Base-by-base conservation (phyloP, 2,329 filamentous ascomycete genomes). In the Xylariales sp. region DNA sequence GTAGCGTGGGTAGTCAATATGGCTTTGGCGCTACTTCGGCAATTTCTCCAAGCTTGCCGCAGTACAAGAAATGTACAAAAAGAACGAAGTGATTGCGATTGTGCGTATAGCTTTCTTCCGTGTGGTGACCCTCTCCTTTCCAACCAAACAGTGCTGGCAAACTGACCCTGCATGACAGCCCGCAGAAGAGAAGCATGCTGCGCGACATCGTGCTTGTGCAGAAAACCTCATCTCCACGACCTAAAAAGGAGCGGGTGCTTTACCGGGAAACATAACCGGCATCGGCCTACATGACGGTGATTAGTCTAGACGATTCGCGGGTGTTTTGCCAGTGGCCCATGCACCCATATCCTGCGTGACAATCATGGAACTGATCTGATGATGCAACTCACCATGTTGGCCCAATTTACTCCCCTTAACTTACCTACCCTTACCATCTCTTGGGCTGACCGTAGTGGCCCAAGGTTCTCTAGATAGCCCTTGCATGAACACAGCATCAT, bases 21-120 rank as follows among this genome's bases (percentile, higher is more conserved):
- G 46, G 18, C 43, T 34, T 50, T 52, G 32, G 55, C 60, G 43
- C 45, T 56, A 67, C 64, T 46, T 67, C 64, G 61, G 64, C 57
- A 59, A 30, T n/a, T 39, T 49, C 48, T 56, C 64, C 56, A 57
- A 39, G 54, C 14, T 54, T 50, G 30, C 46, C 36, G 53, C 34
- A 57, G 28, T 10, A 50, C n/a, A 45, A 39, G 34, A 43, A 32
- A 28, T 36, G 30, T 45, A 48, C 43, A 36, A 39, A 61, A 30
- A 52, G 45, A 32, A 41, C 2, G 34, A 39, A 34, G 43, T 60
- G 43, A 62, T 59, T 48, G 43, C 5, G 34, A 62, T 55, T 16
- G 28, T 55, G 9, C 8, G 48, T 46, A 50, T 56, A 46, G 43
- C 28, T 49, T 50, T 5, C 28, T 52, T 23, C 23, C 45, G 34